Percentiles rank a stretch among this genome's conserved stretches.
Evolutionary conservation across 2,329 filamentous ascomycete species (phyloP).

Genomic region (Sporothrix brunneoviolacea): DNA sequence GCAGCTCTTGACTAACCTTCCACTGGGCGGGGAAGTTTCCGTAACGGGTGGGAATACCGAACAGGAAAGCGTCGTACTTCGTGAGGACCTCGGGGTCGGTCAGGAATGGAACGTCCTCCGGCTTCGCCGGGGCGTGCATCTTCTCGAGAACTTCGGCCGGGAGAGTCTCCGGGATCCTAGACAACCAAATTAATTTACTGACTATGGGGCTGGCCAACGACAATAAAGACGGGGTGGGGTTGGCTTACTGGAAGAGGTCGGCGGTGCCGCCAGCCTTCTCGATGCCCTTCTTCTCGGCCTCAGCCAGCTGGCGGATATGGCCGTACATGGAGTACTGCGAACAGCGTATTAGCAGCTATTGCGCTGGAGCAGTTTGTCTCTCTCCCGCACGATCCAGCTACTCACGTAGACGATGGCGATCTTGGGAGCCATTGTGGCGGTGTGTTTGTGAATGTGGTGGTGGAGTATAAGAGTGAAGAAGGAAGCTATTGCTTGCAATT

Average conservation of each 20-base stretch:
- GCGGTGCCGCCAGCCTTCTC: slow-evolving; percentile 75
- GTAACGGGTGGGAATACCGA: slow-evolving; percentile 92
- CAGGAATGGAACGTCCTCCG: slow-evolving; percentile 57
- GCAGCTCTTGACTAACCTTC: slow-evolving; percentile 47
- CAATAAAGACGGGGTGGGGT: not conserved
- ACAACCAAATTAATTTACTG: not conserved
- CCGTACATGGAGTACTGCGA: slow-evolving; percentile 86
- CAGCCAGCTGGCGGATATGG: slow-evolving; percentile 76
- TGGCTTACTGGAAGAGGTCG: slow-evolving; percentile 70
- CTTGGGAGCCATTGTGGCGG: slow-evolving; percentile 72
- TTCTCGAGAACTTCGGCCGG: slow-evolving; percentile 73
- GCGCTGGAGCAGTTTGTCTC: no score
- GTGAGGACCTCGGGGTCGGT: slow-evolving; percentile 54
- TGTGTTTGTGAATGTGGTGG: not conserved
- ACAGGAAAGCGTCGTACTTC: slow-evolving; percentile 78
- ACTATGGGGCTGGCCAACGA: not conserved
- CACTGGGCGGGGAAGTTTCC: slow-evolving; percentile 97
- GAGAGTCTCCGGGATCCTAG: slow-evolving; percentile 77
- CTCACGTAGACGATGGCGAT: slow-evolving; percentile 84
- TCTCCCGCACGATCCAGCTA: no score
- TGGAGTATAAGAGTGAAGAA: not conserved
- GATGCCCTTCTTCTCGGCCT: slow-evolving; percentile 86
- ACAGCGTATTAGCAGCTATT: not conserved
- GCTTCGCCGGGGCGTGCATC: slow-evolving; percentile 84
- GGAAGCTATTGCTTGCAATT: not conserved